Evolutionary conservation across 2,329 filamentous ascomycete genomes (phyloP).

Genomic region (Diaporthe citriasiana): DNA sequence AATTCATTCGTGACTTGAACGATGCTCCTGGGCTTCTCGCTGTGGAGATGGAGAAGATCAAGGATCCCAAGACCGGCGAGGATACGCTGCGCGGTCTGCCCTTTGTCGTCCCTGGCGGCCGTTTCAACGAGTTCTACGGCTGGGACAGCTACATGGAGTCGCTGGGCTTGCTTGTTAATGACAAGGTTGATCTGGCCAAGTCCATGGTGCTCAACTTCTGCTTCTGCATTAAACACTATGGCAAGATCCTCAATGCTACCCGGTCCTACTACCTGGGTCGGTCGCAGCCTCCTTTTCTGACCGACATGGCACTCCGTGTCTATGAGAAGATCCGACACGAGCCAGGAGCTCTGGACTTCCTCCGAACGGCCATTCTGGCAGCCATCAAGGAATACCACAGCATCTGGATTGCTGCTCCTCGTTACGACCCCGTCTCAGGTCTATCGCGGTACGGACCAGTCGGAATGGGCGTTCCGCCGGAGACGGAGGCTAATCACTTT

Average conservation of each 20-base stretch:
- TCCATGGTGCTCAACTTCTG: conserved; percentile 97
- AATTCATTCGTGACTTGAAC: conserved; percentile 87
- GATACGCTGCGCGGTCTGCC: conserved; percentile 83
- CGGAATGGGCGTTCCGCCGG: conserved; percentile 88
- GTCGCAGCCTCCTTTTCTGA: conserved; percentile 96
- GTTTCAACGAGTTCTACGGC: conserved; percentile 98
- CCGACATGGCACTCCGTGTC: conserved; percentile 94
- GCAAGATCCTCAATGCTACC: conserved; percentile 97
- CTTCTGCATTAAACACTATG: conserved; percentile 98
- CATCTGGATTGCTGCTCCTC: conserved; percentile 86
- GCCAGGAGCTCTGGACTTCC: conserved; percentile 83
- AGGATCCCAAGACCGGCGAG: conserved; percentile 76
- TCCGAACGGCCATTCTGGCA: conserved; percentile 83
- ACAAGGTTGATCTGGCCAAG: conserved; percentile 89
- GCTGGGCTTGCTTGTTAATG: conserved; percentile 87
- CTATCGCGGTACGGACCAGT: conserved; percentile 88
- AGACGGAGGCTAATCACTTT: conserved; percentile 91
- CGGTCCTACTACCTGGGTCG: conserved; percentile 94
- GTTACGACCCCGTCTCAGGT: conserved; percentile 82
- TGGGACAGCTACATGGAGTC: conserved; percentile 99
- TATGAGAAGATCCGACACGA: conserved; percentile 95
- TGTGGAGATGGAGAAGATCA: conserved; percentile 85
- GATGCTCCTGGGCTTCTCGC: conserved; percentile 90
- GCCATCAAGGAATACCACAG: conserved; percentile 97
- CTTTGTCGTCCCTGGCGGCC: conserved; percentile 96